Percentiles rank a stretch among this genome's conserved stretches.
Evolutionary conservation across 176 grass and related monocot genomes (phyloP).

Genomic region (Aegilops speltoides): DNA sequence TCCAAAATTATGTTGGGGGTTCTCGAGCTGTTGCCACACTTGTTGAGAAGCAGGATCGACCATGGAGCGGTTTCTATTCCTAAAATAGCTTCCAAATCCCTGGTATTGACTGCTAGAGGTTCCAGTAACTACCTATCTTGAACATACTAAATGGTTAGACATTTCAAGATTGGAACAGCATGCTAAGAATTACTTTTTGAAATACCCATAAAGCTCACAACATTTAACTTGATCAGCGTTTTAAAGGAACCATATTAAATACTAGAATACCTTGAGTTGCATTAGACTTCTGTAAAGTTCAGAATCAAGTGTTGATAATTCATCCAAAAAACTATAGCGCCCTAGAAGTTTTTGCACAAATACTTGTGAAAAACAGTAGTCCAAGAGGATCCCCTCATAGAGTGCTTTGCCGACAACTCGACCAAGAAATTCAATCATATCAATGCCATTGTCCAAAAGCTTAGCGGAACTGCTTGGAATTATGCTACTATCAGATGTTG

Average conservation of each 20-base stretch:
- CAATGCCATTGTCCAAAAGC: slow-evolving; percentile 79
- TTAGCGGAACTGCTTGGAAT: slow-evolving; percentile 90
- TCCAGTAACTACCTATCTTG: background rate
- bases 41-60: background rate
- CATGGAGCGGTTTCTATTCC: background rate
- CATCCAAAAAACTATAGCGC: slow-evolving; percentile 92
- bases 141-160: background rate
- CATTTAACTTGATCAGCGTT: background rate
- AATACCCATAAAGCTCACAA: background rate
- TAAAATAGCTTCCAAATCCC: background rate
- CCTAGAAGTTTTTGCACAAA: slow-evolving; percentile 97
- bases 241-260: background rate
- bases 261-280: slow-evolving; percentile 73
- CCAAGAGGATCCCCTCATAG: slow-evolving; percentile 96
- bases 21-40: background rate
- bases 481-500: slow-evolving; percentile 73
- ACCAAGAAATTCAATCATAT: slow-evolving; percentile 97
- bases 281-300: slow-evolving; percentile 95
- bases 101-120: background rate
- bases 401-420: slow-evolving; percentile 96
- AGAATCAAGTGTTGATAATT: slow-evolving; percentile 89
- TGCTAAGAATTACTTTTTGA: background rate
- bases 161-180: background rate
- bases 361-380: slow-evolving; percentile 93
- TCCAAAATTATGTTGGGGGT: background rate